phyloP scores from a whole-genome alignment of 1,139 yeast genomes.

The Zygosaccharomyces sapae region DNA sequence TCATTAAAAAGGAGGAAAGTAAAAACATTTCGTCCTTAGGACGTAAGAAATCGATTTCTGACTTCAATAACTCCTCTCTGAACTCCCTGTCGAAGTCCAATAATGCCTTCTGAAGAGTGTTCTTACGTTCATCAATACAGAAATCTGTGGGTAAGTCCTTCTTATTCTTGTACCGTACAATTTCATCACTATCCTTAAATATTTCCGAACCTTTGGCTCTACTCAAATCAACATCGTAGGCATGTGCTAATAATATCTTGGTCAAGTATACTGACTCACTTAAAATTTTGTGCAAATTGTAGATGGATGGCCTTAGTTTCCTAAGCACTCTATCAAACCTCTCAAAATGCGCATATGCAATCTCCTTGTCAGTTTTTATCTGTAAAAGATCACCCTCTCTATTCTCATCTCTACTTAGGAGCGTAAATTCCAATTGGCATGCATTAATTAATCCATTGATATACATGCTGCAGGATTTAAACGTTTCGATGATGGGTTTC shows the following conservation, averaged over 20 bases:
- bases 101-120: slow-evolving; percentile 34
- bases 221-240: slow-evolving; percentile 40
- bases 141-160: slow-evolving; percentile 25
- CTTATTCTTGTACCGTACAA: slow-evolving; percentile 13
- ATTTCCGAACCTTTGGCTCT: slow-evolving; percentile 22
- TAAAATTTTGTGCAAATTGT: slow-evolving; percentile 35
- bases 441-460: slow-evolving; percentile 46
- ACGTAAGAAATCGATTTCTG: slow-evolving; percentile 35
- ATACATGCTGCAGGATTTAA: slow-evolving; percentile 37
- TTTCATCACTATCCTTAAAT: slow-evolving; percentile 19
- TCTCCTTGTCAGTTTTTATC: slow-evolving; percentile 33
- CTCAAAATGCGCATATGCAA: slow-evolving; percentile 38
- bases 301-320: slow-evolving; percentile 37
- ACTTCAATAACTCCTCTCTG: slow-evolving; percentile 33
- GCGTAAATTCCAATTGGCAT: slow-evolving; percentile 44
- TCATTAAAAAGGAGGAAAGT: slow-evolving; percentile 46
- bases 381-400: slow-evolving; percentile 17
- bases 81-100: slow-evolving; percentile 36
- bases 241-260: slow-evolving; percentile 38
- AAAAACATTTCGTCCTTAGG: slow-evolving; percentile 49
- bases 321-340: slow-evolving; percentile 36
- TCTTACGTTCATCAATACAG: slow-evolving; percentile 33
- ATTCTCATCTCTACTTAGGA: slow-evolving; percentile 31
- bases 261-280: slow-evolving; percentile 36
- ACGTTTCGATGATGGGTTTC: slow-evolving; percentile 37